A percentile compares a stretch with the other conserved stretches of the same genome.
These are phyloP conservation scores for Leccinellum rugosiceps DNA, from an alignment of 768 basidiomycete species.

Conservation along the genomic window DNA sequence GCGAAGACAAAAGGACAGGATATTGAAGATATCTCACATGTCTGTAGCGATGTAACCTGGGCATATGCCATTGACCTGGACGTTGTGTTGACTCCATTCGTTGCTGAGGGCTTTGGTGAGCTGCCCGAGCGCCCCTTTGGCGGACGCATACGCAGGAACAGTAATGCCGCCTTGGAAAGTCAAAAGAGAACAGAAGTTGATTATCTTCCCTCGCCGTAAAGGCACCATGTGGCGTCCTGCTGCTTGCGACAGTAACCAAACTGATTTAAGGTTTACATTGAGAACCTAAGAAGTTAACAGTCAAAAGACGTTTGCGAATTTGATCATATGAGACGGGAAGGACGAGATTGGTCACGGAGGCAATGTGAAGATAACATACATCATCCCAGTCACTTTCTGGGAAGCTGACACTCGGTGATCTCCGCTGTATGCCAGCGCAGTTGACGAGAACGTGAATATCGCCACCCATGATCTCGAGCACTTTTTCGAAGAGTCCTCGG, in stretches of 20 bases:
- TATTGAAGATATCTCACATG: slow-evolving; percentile 50
- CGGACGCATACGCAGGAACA: slow-evolving; percentile 88
- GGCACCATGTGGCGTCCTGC: slow-evolving; percentile 90
- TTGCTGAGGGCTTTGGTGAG: slow-evolving; percentile 89
- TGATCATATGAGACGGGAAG: slow-evolving; percentile 5
- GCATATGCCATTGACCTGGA: slow-evolving; percentile 86
- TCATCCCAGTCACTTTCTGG: slow-evolving; percentile 70
- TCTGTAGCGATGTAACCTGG: slow-evolving; percentile 90
- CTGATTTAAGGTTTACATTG: slow-evolving; percentile 84
- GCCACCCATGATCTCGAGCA: slow-evolving; percentile 48
- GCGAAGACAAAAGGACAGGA: slow-evolving; percentile 4
- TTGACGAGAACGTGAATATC: slow-evolving; percentile 65
- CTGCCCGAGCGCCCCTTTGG: slow-evolving; percentile 84
- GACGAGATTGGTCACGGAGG: slow-evolving; percentile 6
- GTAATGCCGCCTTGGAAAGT: slow-evolving; percentile 59
- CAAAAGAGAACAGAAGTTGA: slow-evolving; percentile 59
- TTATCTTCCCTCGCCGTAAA: slow-evolving; percentile 65
- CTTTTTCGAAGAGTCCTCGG: slow-evolving; percentile 45
- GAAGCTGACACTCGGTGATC: slow-evolving; percentile 62
- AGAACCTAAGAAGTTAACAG: slow-evolving; percentile 53
- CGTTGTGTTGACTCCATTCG: slow-evolving; percentile 87
- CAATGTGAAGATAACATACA: slow-evolving; percentile 42
- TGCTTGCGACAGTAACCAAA: slow-evolving; percentile 80
- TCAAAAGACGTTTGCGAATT: slow-evolving; percentile 8
- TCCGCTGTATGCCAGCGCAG: slow-evolving; percentile 61